Base-by-base conservation (phyloP, 2,329 filamentous ascomycete genomes). In the Cercospora sojina region DNA sequence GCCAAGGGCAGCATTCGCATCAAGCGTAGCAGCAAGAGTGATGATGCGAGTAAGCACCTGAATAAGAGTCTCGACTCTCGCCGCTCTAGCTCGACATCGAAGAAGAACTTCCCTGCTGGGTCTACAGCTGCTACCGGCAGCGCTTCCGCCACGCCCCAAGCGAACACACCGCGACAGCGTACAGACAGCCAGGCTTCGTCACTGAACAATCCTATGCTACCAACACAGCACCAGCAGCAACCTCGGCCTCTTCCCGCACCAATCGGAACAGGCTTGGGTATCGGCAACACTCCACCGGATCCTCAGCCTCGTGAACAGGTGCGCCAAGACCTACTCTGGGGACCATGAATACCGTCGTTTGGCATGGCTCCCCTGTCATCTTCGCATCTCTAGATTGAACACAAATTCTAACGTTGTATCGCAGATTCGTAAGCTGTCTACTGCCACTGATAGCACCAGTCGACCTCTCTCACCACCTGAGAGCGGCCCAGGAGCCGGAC, bases 11-110 rank as follows among this genome's bases (percentile, higher is more conserved):
- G 80, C 58, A 77, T 84, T 69, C 79, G 81, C 67, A 78, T 78
- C 64, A 80, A 81, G 41, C 79, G 80, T 66, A 79, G 79, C 78
- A 69, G 77, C 77, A 61, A 80, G 78, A 57, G 75, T 67, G 62
- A 79, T 74, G 69, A 84, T 64, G 83, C 82, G 31, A 82, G 80
- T 65, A 83, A 82, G 72, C 82, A 82, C 59, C 79, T 85, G 13
- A 93, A 90, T 66, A 96, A 92, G 80, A 97, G 92, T 77, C 86
- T 98, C 27, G 93, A 97, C 77, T 96, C 91, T 79, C 88, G 94
- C 61, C 90, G 94, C 51, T 96, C 92, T 77, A 97, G 93, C 79
- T 91, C 90, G 13, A 90, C 86, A 62, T 96, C 91, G 65, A 93
- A 91, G 79, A 93, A 92, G 77, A 90, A 90, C 38, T 78, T 88